Evolutionary conservation across 1,139 yeast genomes (phyloP).

Genomic region (Entelexis sorbosivorans): DNA sequence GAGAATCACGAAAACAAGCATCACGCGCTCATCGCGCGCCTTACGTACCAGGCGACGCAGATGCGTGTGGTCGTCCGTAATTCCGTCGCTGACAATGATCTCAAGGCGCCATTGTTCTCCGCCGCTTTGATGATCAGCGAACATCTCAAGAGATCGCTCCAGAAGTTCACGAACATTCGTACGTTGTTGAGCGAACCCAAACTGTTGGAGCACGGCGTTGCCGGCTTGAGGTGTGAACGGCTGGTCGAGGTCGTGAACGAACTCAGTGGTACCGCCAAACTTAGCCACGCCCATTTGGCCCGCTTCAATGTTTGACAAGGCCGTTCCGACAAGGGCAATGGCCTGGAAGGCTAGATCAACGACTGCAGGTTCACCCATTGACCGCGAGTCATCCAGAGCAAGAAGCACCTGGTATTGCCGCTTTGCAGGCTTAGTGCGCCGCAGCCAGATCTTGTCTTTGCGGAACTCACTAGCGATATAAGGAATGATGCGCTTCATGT

Average conservation of each 20-base stretch:
- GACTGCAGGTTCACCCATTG: conserved; percentile 83
- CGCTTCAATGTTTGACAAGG: conserved; percentile 84
- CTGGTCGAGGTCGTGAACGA: conserved; percentile 81
- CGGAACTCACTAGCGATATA: conserved; percentile 96
- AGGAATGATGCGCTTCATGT: conserved; percentile 95
- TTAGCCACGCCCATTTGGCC: conserved; percentile 86
- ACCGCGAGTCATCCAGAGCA: conserved; percentile 92
- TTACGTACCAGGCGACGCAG: conserved; percentile 46
- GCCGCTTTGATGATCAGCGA: conserved; percentile 54
- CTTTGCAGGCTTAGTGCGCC: conserved; percentile 94
- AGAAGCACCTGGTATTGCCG: conserved; percentile 96
- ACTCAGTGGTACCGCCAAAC: conserved; percentile 74
- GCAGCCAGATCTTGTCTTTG: conserved; percentile 95
- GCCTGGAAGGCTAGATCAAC: conserved; percentile 89
- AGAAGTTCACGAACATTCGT: conserved; percentile 76
- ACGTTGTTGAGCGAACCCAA: conserved; percentile 77
- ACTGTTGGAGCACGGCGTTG: conserved; percentile 72
- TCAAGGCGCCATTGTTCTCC: conserved; percentile 76
- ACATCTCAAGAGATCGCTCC: conserved; percentile 57
- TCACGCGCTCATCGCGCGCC: conserved; percentile 84
- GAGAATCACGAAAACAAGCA: conserved; percentile 89
- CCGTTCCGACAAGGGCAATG: conserved; percentile 87
- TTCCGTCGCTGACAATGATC: conserved; percentile 55
- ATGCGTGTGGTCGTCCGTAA: conserved; percentile 23
- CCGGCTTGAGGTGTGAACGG: conserved; percentile 81